A percentile compares a stretch with the other conserved stretches of the same genome.
Conservation (phyloP, 2,329 filamentous ascomycete genomes). For the Fusarium sp. region DNA sequence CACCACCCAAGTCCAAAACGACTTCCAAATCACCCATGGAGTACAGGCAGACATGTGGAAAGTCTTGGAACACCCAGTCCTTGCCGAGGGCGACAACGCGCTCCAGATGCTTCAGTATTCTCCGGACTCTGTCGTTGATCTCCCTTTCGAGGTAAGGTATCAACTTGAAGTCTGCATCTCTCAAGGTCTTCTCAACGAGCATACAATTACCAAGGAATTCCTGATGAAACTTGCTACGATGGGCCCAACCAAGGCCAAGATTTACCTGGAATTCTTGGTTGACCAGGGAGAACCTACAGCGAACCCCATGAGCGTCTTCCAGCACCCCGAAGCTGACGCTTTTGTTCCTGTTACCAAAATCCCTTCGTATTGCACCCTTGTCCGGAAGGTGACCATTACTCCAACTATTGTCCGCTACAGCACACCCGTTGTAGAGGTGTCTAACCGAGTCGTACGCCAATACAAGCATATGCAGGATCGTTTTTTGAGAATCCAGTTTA, state of each 20-base stretch:
- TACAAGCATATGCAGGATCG: slow-evolving; percentile 79
- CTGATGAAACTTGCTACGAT: slow-evolving; percentile 70
- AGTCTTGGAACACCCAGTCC: slow-evolving; percentile 49
- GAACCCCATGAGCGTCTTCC: slow-evolving; percentile 81
- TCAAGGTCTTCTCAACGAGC: slow-evolving; percentile 80
- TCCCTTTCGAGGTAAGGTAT: slow-evolving; percentile 84
- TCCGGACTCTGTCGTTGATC: slow-evolving; percentile 46
- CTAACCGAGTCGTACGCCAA: slow-evolving; percentile 86
- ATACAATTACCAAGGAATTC: slow-evolving; percentile 79
- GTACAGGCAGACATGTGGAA: slow-evolving; percentile 50
- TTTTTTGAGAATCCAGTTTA: slow-evolving; percentile 91
- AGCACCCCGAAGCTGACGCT: slow-evolving; percentile 63
- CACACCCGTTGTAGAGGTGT: slow-evolving; percentile 85
- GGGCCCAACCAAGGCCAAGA: slow-evolving; percentile 67
- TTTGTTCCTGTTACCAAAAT: slow-evolving; percentile 66
- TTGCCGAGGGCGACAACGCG: slow-evolving; percentile 41
- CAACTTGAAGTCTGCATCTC: slow-evolving; percentile 96
- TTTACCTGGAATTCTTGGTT: slow-evolving; percentile 81
- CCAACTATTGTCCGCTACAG: slow-evolving; percentile 86
- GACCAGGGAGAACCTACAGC: slow-evolving; percentile 74
- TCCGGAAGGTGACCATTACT: slow-evolving; percentile 84
- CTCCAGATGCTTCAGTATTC: slow-evolving; percentile 49
- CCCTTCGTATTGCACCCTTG: slow-evolving; percentile 80
- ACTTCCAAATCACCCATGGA: slow-evolving; percentile 59
- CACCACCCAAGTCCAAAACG: slow-evolving; percentile 57